Base-by-base conservation (phyloP, 2,329 filamentous ascomycete genomes). In the Dactylellina sp. region DNA sequence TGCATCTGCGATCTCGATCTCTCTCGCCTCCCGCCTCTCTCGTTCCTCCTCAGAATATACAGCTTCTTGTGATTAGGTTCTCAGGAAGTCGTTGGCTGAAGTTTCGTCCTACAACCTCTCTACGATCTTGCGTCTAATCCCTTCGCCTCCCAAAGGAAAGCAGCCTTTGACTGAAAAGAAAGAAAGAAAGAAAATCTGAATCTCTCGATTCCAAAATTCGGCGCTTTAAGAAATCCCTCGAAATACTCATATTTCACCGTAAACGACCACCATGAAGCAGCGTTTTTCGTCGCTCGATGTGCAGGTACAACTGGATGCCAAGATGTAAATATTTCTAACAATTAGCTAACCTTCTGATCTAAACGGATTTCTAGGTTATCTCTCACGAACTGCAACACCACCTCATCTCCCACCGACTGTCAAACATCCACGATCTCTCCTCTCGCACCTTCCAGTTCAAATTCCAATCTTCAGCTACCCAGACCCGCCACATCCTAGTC, bases 361-460 rank as follows among this genome's bases (percentile, higher is more conserved):
- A 37, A 12, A 2, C 11, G 18, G n/a, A 28, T 18, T 18, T 59
- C 9, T 79, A 96, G 92, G 92, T 96, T 82, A 96, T 98, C 80
- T 91, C 93, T 65, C 92, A 96, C 81, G 95, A 99, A 86, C 90
- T 99, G 75, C 89, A 92, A 71, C 84, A 87, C 76, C 87, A 86
- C 76, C 86, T 99, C 61, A 87, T 90, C 70, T 88, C 88, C 71
- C 85, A 98, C 75, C 91, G 95, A 76, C 87, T 98, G 56, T 88
- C 91, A 75, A 99, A 99, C 80, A 89, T 97, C 81, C 98, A 99
- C 83, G 95, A 99, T 81, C 88, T 99, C 71, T 96, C 92, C 75
- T 93, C 93, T 83, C 93, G 94, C 80, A 97, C 98, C 79, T 92
- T 98, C 80, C 89, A 98, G 24, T 87, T 99, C 81, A 98, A 97